Evolutionary conservation across 106 monocot species (phyloP).

Genomic region (Phalaenopsis equestris): DNA sequence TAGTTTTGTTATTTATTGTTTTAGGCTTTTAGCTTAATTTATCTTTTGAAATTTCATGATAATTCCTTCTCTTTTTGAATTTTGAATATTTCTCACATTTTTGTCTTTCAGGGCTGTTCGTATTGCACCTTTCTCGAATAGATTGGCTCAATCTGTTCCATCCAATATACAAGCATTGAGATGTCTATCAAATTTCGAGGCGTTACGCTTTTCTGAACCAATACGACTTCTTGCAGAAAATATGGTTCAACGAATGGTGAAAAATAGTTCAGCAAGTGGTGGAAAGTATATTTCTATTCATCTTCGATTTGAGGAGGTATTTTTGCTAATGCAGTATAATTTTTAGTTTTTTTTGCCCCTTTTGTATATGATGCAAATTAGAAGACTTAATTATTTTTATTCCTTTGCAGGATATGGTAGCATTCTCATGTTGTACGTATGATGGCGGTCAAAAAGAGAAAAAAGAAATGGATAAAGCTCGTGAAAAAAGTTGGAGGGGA

Average conservation of each 20-base stretch:
- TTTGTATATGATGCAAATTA: background rate
- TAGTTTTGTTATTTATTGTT: background rate
- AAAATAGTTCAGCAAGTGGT: conserved; percentile 59
- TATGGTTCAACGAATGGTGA: conserved; percentile 84
- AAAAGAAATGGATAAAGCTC: conserved; percentile 82
- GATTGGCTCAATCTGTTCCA: conserved; percentile 87
- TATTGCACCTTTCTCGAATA: conserved; percentile 98
- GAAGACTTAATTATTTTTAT: conserved; percentile 2
- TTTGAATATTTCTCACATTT: conserved; percentile 3
- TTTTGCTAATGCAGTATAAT: background rate
- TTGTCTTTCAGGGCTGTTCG: conserved; percentile 74
- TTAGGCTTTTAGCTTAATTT: background rate
- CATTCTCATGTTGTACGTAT: conserved; percentile 91
- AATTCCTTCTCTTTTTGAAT: conserved; percentile 2
- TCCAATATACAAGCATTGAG: conserved; percentile 63
- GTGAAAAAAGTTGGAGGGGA: conserved; percentile 93
- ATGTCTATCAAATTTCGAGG: conserved; percentile 86
- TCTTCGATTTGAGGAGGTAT: conserved; percentile 97
- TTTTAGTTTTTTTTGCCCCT: background rate
- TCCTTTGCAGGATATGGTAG: conserved; percentile 81
- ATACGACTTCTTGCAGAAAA: conserved; percentile 81
- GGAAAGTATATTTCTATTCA: conserved; percentile 92
- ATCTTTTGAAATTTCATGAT: background rate
- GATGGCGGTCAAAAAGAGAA: conserved; percentile 83
- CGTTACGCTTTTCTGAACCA: conserved; percentile 75